A percentile compares a stretch with the other conserved stretches of the same genome.
phyloP scores from a whole-genome alignment of 257 asterid genomes.

The Cordia subcordata region DNA sequence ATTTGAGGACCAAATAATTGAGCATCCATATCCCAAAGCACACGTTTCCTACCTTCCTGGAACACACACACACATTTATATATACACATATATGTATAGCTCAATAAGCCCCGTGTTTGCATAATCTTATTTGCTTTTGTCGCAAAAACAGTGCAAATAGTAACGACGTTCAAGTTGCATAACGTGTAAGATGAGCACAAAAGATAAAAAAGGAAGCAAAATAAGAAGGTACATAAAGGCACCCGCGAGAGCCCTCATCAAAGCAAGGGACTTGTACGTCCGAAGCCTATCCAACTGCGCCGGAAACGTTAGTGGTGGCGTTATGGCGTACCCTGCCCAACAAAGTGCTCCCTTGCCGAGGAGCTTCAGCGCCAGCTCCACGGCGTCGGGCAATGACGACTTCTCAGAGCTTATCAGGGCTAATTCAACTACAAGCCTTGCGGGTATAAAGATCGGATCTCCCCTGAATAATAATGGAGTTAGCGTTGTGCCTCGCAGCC shows the following conservation, averaged over 20 bases:
- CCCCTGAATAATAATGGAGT: not conserved
- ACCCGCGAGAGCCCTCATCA: constrained; percentile 30
- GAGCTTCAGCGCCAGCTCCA: constrained; percentile 36
- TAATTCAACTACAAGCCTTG: constrained; percentile 31
- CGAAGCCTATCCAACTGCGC: constrained; percentile 35
- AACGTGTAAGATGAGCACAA: constrained; percentile 22
- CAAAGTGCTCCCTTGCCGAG: constrained; percentile 18
- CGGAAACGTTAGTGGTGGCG: constrained; percentile 22
- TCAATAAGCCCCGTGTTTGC: not conserved
- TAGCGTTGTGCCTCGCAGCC: constrained; percentile 39
- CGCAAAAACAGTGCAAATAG: not conserved
- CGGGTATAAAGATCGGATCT: constrained; percentile 3
- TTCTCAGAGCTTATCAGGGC: constrained; percentile 40
- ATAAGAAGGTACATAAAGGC: constrained; percentile 32
- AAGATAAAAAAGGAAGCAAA: constrained; percentile 16
- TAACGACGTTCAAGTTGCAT: too few species aligned
- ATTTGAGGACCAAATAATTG: too few species aligned
- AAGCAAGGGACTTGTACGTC: constrained; percentile 48
- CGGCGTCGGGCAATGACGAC: constrained; percentile 25
- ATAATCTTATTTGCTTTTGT: not conserved
- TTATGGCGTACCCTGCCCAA: constrained; percentile 29
- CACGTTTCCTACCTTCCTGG: too few species aligned
- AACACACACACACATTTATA: too few species aligned
- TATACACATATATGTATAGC: too few species aligned
- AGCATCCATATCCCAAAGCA: too few species aligned